phyloP scores from a whole-genome alignment of 2,329 filamentous ascomycete species.

The Colletotrichum sp. region DNA sequence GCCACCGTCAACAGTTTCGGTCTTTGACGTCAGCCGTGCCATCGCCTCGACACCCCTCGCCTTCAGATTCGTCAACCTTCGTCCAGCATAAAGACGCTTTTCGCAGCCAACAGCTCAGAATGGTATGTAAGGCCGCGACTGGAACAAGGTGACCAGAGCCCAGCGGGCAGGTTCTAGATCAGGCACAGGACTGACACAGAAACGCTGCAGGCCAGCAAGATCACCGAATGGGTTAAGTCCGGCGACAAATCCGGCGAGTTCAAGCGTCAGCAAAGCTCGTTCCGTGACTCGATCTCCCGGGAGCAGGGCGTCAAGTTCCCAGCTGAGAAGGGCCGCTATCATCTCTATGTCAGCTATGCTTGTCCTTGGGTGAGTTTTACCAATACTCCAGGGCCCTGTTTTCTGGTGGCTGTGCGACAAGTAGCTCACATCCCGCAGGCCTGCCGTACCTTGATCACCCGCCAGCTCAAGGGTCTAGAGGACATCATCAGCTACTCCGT shows the following conservation, averaged over 20 bases:
- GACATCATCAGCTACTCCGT: constrained; percentile 79
- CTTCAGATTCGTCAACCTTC: neutral
- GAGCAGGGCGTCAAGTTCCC: constrained; percentile 77
- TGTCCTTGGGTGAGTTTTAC: constrained; percentile 76
- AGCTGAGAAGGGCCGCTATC: constrained; percentile 87
- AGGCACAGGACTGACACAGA: neutral
- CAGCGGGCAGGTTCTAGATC: neutral
- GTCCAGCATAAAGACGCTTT: neutral
- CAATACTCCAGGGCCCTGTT: neutral
- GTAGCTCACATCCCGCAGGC: constrained; percentile 50
- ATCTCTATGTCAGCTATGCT: constrained; percentile 93
- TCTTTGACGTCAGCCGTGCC: neutral
- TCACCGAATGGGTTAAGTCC: constrained; percentile 85
- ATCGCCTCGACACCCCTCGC: neutral
- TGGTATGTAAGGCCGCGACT: neutral
- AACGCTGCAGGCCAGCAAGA: constrained; percentile 45
- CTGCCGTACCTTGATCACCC: constrained; percentile 83
- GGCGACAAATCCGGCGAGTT: constrained; percentile 87
- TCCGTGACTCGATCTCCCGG: constrained; percentile 80
- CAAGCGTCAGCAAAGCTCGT: constrained; percentile 84
- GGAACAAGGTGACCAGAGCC: neutral
- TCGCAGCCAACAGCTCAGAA: constrained; percentile 5
- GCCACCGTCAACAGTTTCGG: neutral
- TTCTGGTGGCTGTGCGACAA: neutral
- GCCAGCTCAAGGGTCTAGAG: constrained; percentile 91